Base-by-base conservation (phyloP, 225 moss, liverwort and hornwort genomes). In the Physcomitrellopsis africana region DNA sequence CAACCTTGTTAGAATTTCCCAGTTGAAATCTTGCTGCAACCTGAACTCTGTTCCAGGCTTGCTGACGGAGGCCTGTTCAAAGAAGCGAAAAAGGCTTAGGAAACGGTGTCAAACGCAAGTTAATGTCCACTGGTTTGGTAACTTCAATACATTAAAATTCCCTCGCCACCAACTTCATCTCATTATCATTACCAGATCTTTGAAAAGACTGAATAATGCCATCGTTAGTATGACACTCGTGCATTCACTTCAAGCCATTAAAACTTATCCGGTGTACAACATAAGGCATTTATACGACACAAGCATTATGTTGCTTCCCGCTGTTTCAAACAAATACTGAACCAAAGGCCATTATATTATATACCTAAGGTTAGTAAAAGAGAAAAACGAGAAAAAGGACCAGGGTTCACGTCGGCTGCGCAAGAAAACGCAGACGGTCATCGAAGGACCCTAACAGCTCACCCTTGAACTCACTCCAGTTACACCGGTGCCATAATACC, bases 1-100 rank as follows among this genome's bases (percentile, higher is more conserved):
- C 58, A 9, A 10, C 32, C 66, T 37, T 74, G 70, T 32, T 59
- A 55, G 76, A 42, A 41, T 61, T 58, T 8, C 77, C 78, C 23
- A 53, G 3, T 61, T 48, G 73, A 65, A 62, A 57, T 29, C 74
- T 74, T 32, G 57, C 44, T 23, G 72, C 70, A 60, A 72, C 46
- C 58, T 54, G 65, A 43, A 72, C 63, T 12, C 73, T 82, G 51
- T 69, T 86, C 86, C 82, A 82, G 11, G 75, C 57, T 14, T 69
- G 73, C 77, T 81, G 81, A 56, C 75, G 82, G 42, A 80, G 72
- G 22, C 81, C 89, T 89, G 76, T 11, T 57, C 68, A 69, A 51
- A 54, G 51, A 37, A 42, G 62, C 69, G 51, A 23, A 47, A 19
- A 27, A 70, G 72, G 9, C 47, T 73, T 48, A 73, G 65, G 27